Percentiles rank a stretch among this genome's conserved stretches.
phyloP scores from a whole-genome alignment of 805 yeast genomes.

The Kluyveromyces wickerhamii region DNA sequence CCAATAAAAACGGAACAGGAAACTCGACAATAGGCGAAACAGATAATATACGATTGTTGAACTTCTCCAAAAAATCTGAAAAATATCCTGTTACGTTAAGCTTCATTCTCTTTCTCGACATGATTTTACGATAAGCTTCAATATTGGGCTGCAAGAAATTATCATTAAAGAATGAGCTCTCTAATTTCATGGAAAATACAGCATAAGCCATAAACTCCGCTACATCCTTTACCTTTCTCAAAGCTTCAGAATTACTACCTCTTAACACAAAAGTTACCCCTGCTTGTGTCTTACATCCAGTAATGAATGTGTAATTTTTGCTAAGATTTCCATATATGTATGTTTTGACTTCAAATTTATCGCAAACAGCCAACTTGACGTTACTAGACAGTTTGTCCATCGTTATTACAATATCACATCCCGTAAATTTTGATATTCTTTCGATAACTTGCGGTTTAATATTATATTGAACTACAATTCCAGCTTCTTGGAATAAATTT shows the following conservation, averaged over 20 bases:
- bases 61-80: conserved; percentile 31
- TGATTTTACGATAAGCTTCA: conserved; percentile 26
- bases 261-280: conserved; percentile 87
- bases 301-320: conserved; percentile 69
- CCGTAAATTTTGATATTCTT: conserved; percentile 68
- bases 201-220: conserved; percentile 75
- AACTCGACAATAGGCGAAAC: conserved; percentile 80
- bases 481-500: conserved; percentile 59
- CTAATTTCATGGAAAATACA: conserved; percentile 71
- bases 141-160: conserved; percentile 48
- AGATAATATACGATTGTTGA: conserved; percentile 53
- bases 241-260: conserved; percentile 57
- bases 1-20: conserved; percentile 57
- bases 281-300: conserved; percentile 62
- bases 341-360: conserved; percentile 59
- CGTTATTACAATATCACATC: conserved; percentile 78
- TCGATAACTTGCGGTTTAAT: conserved; percentile 77
- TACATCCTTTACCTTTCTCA: conserved; percentile 66
- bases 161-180: conserved; percentile 64
- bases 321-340: conserved; percentile 47
- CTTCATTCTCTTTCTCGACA: conserved; percentile 10
- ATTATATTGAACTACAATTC: conserved; percentile 73
- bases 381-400: conserved; percentile 73
- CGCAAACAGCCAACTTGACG: conserved; percentile 71
- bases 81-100: conserved; percentile 27